phyloP scores from a whole-genome alignment of 345 rosid species.

The Pseudoturritis turrita region DNA sequence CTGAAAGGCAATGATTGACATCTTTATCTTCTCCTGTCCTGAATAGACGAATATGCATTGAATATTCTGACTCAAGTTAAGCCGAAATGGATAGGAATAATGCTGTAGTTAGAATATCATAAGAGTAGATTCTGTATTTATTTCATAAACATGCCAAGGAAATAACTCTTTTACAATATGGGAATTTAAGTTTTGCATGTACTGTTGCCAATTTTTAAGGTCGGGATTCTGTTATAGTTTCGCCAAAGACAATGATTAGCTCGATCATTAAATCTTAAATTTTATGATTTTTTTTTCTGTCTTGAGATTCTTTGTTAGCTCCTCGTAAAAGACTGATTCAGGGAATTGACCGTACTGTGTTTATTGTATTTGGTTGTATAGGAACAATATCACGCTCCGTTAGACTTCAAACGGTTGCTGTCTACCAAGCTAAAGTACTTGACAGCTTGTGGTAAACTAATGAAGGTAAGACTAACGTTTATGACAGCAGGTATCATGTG shows the following conservation, averaged over 20 bases:
- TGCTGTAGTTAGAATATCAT: background rate
- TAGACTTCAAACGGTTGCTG: conserved; percentile 77
- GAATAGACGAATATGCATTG: background rate
- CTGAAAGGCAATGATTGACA: background rate
- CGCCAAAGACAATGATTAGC: too few species aligned
- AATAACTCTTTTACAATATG: background rate
- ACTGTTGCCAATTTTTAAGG: background rate
- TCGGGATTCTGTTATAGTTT: too few species aligned
- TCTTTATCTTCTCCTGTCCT: background rate
- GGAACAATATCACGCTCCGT: conserved; percentile 97
- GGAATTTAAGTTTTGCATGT: background rate
- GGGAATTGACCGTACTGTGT: background rate
- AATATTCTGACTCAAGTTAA: background rate
- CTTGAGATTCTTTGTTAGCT: background rate
- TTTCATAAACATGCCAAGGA: background rate
- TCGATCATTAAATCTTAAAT: too few species aligned
- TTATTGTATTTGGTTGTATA: conserved; percentile 26
- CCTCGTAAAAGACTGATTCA: background rate
- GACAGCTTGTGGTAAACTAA: conserved; percentile 67
- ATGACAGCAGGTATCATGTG: background rate
- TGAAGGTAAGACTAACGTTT: conserved; percentile 53
- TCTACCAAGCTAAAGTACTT: conserved; percentile 79
- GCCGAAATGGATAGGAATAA: background rate
- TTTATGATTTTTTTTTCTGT: too few species aligned
- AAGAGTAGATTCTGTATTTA: background rate